Evolutionary conservation across 495 filamentous ascomycete species (phyloP).

Genomic region (Hypoxylon crocopeplum): DNA sequence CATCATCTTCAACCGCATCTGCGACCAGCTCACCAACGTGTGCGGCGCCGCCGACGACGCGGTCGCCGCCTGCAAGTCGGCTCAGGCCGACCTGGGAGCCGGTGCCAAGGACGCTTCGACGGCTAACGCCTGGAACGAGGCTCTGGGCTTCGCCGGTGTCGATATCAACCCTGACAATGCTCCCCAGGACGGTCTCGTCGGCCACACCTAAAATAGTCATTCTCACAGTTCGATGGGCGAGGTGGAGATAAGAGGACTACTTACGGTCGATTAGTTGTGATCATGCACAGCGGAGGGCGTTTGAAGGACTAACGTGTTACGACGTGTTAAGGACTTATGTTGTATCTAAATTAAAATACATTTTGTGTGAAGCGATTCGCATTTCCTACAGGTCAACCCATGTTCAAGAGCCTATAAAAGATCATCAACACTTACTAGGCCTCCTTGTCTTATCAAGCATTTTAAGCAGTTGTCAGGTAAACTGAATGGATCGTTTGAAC

Average conservation of each 20-base stretch:
- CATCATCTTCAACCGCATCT: constrained; percentile 72
- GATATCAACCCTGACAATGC: constrained; percentile 51
- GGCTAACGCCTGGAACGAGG: constrained; percentile 51
- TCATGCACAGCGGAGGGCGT: constrained; percentile 14
- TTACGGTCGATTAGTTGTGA: constrained; percentile 1
- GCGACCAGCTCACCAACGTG: constrained; percentile 64
- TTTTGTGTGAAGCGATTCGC: constrained; percentile 1
- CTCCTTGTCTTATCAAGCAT: too few relatives aligned
- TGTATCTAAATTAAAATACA: constrained; percentile 27
- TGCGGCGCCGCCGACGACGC: constrained; percentile 64
- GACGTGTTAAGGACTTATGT: constrained; percentile 27
- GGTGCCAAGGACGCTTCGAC: constrained; percentile 51
- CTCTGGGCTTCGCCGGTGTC: constrained; percentile 51
- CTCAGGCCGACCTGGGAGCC: constrained; percentile 49
- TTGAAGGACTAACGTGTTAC: constrained; percentile 19
- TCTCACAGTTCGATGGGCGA: too few relatives aligned
- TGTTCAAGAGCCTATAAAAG: too few relatives aligned
- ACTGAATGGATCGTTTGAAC: too few relatives aligned
- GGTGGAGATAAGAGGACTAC: not conserved
- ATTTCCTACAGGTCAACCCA: too few relatives aligned
- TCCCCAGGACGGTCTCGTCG: constrained; percentile 45
- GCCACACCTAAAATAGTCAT: constrained; percentile 41
- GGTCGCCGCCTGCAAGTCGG: constrained; percentile 51
- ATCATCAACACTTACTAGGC: too few relatives aligned
- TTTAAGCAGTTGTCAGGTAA: too few relatives aligned